Evolutionary conservation across 2,329 filamentous ascomycete genomes (phyloP).

Genomic region (Aspergillus caelatus): DNA sequence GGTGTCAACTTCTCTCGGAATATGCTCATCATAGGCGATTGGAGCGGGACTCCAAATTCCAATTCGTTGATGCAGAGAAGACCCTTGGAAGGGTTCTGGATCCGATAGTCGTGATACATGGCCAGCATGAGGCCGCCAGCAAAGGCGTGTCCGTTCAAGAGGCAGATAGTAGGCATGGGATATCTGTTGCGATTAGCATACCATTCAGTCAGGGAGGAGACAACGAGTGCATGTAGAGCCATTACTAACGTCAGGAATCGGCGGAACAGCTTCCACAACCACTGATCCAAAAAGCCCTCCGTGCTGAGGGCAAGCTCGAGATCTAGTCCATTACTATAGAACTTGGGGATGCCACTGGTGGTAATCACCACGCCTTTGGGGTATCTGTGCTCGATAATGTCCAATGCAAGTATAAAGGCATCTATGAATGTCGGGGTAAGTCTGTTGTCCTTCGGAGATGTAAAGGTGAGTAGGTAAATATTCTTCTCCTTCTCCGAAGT

Average conservation of each 20-base stretch:
- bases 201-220: neutral
- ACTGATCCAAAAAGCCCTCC: conserved; percentile 62
- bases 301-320: conserved; percentile 65
- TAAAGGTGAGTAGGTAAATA: conserved; percentile 74
- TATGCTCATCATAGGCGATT: conserved; percentile 72
- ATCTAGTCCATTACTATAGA: conserved; percentile 84
- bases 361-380: conserved; percentile 75
- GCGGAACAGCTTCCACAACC: conserved; percentile 67
- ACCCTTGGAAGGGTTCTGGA: conserved; percentile 71
- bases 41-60: conserved; percentile 75
- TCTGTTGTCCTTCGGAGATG: conserved; percentile 74
- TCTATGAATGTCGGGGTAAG: conserved; percentile 70
- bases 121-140: conserved; percentile 80
- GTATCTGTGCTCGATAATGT: conserved; percentile 71
- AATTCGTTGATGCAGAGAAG: conserved; percentile 81
- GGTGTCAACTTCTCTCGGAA: conserved; percentile 70
- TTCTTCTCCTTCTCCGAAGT: conserved; percentile 40
- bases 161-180: conserved; percentile 80
- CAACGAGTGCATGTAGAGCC: neutral
- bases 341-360: conserved; percentile 74
- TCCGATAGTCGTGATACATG: conserved; percentile 81
- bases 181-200: conserved; percentile 48
- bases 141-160: conserved; percentile 79
- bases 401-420: conserved; percentile 70
- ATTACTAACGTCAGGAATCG: conserved; percentile 60